These are phyloP conservation scores for Odontarrhena argentea DNA, from an alignment of 345 rosid genomes.

Conservation along the genomic window DNA sequence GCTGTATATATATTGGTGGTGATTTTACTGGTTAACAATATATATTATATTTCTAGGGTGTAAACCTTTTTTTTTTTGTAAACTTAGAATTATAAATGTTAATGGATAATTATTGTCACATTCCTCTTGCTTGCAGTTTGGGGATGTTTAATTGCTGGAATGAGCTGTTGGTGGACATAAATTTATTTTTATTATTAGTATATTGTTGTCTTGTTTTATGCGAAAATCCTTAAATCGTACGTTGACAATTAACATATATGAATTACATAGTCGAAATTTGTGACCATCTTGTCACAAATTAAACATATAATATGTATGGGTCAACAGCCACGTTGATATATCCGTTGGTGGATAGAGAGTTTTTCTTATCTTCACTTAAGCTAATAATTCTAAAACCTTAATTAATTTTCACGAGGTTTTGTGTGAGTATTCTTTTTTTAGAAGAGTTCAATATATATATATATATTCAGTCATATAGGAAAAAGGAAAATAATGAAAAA, in stretches of 20 bases:
- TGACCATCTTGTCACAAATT: constrained; percentile 2
- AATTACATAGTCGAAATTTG: constrained; percentile 7
- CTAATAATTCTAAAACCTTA: background rate
- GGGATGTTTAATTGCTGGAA: constrained; percentile 24
- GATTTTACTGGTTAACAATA: constrained; percentile 1
- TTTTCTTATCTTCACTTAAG: background rate
- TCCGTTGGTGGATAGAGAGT: background rate
- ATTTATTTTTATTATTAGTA: background rate
- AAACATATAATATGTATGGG: constrained; percentile 12
- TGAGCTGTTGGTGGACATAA: constrained; percentile 21
- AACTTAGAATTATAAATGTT: background rate
- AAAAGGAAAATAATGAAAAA: background rate
- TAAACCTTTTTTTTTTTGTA: background rate
- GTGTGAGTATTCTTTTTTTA: too few relatives aligned
- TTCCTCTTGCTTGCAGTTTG: constrained; percentile 29
- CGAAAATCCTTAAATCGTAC: constrained; percentile 1
- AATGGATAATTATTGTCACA: constrained; percentile 18
- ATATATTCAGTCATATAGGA: background rate
- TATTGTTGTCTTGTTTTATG: constrained; percentile 4
- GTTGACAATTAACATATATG: constrained; percentile 15
- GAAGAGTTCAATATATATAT: background rate
- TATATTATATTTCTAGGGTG: too few relatives aligned
- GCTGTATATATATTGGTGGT: background rate
- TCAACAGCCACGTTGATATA: constrained; percentile 22
- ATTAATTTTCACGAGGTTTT: too few relatives aligned